Evolutionary conservation across 768 basidiomycete genomes (phyloP), one percentile per base, ranked within the genome.

Genomic region (Mycena venus): DNA sequence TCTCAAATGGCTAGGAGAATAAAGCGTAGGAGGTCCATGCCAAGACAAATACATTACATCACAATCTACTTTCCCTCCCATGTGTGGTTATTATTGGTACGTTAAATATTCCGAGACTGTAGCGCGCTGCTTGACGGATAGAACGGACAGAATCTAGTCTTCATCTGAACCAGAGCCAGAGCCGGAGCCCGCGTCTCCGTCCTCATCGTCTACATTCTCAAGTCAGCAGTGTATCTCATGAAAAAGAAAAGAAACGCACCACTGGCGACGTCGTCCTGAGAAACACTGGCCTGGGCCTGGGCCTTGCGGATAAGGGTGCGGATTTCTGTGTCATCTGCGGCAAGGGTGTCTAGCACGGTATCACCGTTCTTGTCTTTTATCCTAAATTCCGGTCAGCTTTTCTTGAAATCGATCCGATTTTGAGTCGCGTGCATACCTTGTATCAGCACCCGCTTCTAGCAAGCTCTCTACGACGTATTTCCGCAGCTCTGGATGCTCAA

Each of bases 361-460:
- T 90, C 86, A 25, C 91, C 91, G 68, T 91, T 86, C 85, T 92
- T 93, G 83, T 96, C 91, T 79, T 90, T 91, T 80, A 95, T 91
- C 70, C 94, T 95, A 77, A 19, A 55, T 47, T 23, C 42, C 29
- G 68, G 58, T 53, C 29, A 11, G 27, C 36, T 15, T 38, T 10
- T 11, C 1, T 15, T 32, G 15, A 25, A 23, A 36, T 38, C 63
- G 23, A 75, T 58, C 36, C 11, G 17, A n/a, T 7, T 34, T 38
- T 34, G 10, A 34, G 21, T 19, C 62, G 51, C 42, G 36, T 64
- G 40, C 91, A 73, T 70, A 94, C 94, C 81, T 86, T 4, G 88
- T 90, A 83, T 95, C 90, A 1, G 94, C 94, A 4, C 95, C 95
- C 0, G 95, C 95, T 1, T 96, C 95, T 4, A 96, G 83, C 70